Base-by-base conservation (phyloP, 2,329 filamentous ascomycete genomes). In the Phialophora verrucosa region DNA sequence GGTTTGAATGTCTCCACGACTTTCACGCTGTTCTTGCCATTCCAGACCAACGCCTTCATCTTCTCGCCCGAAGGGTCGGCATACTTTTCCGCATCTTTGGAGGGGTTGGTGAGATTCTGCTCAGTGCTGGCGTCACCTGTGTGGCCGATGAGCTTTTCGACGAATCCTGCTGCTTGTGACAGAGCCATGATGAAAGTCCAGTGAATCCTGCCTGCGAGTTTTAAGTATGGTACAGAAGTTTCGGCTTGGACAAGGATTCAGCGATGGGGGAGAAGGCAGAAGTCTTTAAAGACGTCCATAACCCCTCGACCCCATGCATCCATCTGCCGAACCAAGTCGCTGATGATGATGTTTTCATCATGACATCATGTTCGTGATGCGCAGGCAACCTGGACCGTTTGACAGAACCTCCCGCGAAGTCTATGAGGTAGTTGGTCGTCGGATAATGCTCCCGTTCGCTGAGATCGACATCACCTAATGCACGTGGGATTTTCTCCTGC, bases 31-130 rank as follows among this genome's bases (percentile, higher is more conserved):
- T 93, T 91, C 82, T 94, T 95, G 60, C 91, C 90, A 78, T 90
- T 87, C 92, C 92, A 96, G 1, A 85, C 86, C 14, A 96, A 79
- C 0, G 92, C 93, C 77, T 91, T 90, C 90, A 96, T 95, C 17
- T 79, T 90, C 72, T 88, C 85, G 35, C 77, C 78, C 2, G 77
- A 79, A 4, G 82, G 78, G 72, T 85, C 80, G 27, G 82, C 85
- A 75, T 82, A 82, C 69, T 82, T 82, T 35, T 75, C 76, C 23
- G 81, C 77, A 65, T 89, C 82, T 4, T 81, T 81, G 1, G 78
- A 81, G n/a, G 90, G 91, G 70, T 88, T 88, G 66, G 85, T 81
- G 56, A 94, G 82, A 74, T 95, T 88, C 69, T 94, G 91, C 17
- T 83, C 79, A 0, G 87, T 90, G 60, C 84, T 82, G 20, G 88